Evolutionary conservation across 2,329 filamentous ascomycete genomes (phyloP).

Genomic region (Myriosclerotinia curreyana): DNA sequence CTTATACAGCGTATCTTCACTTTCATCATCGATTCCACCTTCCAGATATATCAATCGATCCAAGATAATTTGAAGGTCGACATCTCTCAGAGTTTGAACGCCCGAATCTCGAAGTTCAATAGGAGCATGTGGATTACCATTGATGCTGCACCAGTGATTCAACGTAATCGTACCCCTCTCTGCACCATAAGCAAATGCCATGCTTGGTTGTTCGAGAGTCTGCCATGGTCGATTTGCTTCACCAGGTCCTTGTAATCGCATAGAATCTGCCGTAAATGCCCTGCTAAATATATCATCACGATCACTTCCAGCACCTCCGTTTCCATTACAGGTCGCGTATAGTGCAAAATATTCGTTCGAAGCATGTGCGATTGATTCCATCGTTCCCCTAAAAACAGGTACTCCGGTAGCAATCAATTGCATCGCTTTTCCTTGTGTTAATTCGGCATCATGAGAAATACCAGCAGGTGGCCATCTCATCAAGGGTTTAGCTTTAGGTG

Average conservation of each 20-base stretch:
- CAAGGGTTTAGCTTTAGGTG: slow-evolving; percentile 36
- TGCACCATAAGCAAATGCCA: slow-evolving; percentile 63
- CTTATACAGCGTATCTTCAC: slow-evolving; percentile 57
- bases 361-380: slow-evolving; percentile 51
- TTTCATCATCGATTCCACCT: slow-evolving; percentile 52
- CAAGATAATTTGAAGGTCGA: slow-evolving; percentile 56
- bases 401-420: slow-evolving; percentile 58
- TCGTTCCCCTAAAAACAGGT: slow-evolving; percentile 55
- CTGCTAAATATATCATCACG: slow-evolving; percentile 24
- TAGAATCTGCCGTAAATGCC: slow-evolving; percentile 28
- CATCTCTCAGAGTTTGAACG: slow-evolving; percentile 53
- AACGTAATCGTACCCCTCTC: slow-evolving; percentile 69
- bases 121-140: slow-evolving; percentile 53
- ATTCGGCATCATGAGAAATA: slow-evolving; percentile 48
- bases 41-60: slow-evolving; percentile 59
- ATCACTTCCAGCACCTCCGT: slow-evolving; percentile 37
- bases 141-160: slow-evolving; percentile 63
- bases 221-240: slow-evolving; percentile 54
- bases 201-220: slow-evolving; percentile 71
- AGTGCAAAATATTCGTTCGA: slow-evolving; percentile 55
- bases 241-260: slow-evolving; percentile 31
- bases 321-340: slow-evolving; percentile 52
- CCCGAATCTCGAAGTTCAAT: slow-evolving; percentile 59
- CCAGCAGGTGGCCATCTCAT: slow-evolving; percentile 58
- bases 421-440: slow-evolving; percentile 53